Evolutionary conservation across 768 basidiomycete genomes (phyloP).

Genomic region (Hydnomerulius pinastri): DNA sequence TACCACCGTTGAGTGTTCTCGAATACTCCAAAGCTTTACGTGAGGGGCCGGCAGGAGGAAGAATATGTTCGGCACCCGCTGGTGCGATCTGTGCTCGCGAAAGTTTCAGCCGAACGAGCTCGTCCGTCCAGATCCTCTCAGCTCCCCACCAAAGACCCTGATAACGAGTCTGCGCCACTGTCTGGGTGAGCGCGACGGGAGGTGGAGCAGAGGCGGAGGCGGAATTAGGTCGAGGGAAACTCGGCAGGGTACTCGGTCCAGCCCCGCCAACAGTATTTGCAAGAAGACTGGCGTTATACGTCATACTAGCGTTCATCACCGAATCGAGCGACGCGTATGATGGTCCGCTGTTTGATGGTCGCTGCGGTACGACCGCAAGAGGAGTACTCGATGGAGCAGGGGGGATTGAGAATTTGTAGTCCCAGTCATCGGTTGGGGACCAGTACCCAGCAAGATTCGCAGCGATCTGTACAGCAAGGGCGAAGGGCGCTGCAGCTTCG

Average conservation of each 20-base stretch:
- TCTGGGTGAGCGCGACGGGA: constrained; percentile 27
- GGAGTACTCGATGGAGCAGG: constrained; percentile 14
- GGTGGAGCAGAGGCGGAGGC: constrained; percentile 17
- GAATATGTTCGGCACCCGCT: constrained; percentile 57
- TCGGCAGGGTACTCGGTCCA: constrained; percentile 8
- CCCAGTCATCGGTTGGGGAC: constrained; percentile 75
- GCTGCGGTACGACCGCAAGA: constrained; percentile 2
- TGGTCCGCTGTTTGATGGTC: constrained; percentile 8
- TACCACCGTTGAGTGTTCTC: constrained; percentile 11
- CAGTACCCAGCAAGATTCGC: constrained; percentile 63
- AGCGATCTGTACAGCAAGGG: constrained; percentile 72
- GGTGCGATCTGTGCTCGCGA: constrained; percentile 69
- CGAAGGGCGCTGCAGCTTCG: constrained; percentile 62
- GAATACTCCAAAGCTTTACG: constrained; percentile 31
- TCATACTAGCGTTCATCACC: constrained; percentile 48
- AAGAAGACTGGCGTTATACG: constrained; percentile 42
- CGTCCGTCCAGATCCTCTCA: constrained; percentile 86
- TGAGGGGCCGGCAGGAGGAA: constrained; percentile 61
- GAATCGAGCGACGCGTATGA: constrained; percentile 37
- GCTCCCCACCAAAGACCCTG: constrained; percentile 91
- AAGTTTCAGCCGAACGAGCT: constrained; percentile 78
- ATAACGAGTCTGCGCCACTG: constrained; percentile 55
- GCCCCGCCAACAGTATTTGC: constrained; percentile 2
- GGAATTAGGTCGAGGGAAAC: neutral
- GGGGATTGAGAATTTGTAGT: constrained; percentile 52